A percentile compares a stretch with the other conserved stretches of the same genome.
Conservation (phyloP, 2,329 filamentous ascomycete species). For the Nakataea oryzae region DNA sequence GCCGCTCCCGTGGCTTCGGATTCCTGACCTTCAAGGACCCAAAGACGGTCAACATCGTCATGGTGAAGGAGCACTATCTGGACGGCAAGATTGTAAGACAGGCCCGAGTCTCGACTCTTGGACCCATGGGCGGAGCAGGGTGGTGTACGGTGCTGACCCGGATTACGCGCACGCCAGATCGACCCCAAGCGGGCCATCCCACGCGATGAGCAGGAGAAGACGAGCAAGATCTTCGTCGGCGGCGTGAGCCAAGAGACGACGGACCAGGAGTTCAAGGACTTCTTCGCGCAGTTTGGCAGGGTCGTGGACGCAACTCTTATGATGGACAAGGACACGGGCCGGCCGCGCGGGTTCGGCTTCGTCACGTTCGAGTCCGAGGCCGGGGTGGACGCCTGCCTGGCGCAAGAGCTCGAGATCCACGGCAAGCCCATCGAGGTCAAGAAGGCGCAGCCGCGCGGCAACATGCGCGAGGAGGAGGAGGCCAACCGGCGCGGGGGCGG, state of each 20-base stretch:
- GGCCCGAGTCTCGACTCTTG: too few species aligned
- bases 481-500: conserved; percentile 45
- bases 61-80: conserved; percentile 98
- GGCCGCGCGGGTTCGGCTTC: conserved; percentile 91
- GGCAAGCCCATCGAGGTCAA: conserved; percentile 98
- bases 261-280: conserved; percentile 90
- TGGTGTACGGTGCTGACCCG: neutral
- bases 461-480: conserved; percentile 84
- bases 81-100: conserved; percentile 91
- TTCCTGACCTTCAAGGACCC: conserved; percentile 97
- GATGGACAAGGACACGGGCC: conserved; percentile 99
- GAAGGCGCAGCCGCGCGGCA: conserved; percentile 90
- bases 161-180: conserved; percentile 50
- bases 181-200: conserved; percentile 97
- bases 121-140: neutral
- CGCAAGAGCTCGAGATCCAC: conserved; percentile 78
- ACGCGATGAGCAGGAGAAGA: conserved; percentile 94
- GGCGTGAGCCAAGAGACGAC: conserved; percentile 96
- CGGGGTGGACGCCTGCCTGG: conserved; percentile 84
- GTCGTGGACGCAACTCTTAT: conserved; percentile 96
- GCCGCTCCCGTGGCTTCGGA: conserved; percentile 88
- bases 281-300: conserved; percentile 92
- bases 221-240: conserved; percentile 96
- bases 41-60: conserved; percentile 96
- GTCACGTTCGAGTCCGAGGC: conserved; percentile 96